Percentiles rank a stretch among this genome's conserved stretches.
Conservation (phyloP, 306 rosid species). For the Fagus sylvatica region DNA sequence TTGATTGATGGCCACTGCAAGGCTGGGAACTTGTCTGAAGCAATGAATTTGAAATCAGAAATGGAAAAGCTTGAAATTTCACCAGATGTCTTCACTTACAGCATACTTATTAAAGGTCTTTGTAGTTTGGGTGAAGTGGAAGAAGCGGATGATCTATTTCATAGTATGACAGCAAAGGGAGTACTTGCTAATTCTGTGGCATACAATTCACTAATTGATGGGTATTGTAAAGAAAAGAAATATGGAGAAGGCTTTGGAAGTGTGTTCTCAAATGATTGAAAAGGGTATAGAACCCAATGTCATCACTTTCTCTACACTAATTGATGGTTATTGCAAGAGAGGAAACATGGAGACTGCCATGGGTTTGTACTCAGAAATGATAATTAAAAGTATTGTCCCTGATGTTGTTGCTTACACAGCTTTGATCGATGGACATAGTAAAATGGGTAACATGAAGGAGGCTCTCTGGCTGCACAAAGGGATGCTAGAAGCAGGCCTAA, state of each 20-base stretch:
- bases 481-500: slow-evolving; percentile 55
- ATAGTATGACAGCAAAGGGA: slow-evolving; percentile 44
- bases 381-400: slow-evolving; percentile 53
- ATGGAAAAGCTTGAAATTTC: slow-evolving; percentile 47
- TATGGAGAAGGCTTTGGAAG: slow-evolving; percentile 64
- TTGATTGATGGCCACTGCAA: slow-evolving; percentile 63
- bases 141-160: slow-evolving; percentile 50
- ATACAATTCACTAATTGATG: slow-evolving; percentile 59
- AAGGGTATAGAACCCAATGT: slow-evolving; percentile 53
- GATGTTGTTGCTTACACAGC: slow-evolving; percentile 68
- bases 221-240: slow-evolving; percentile 53
- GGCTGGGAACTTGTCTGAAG: slow-evolving; percentile 47
- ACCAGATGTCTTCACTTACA: slow-evolving; percentile 57
- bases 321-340: slow-evolving; percentile 69
- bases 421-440: slow-evolving; percentile 68
- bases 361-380: slow-evolving; percentile 65
- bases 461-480: slow-evolving; percentile 52
- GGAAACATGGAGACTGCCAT: slow-evolving; percentile 54
- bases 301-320: slow-evolving; percentile 58
- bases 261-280: slow-evolving; percentile 61
- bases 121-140: slow-evolving; percentile 36
- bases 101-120: slow-evolving; percentile 61
- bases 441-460: slow-evolving; percentile 52
- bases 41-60: slow-evolving; percentile 41
- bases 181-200: slow-evolving; percentile 51